Conservation (phyloP, 805 yeast species). For the Ogataea sp. region DNA sequence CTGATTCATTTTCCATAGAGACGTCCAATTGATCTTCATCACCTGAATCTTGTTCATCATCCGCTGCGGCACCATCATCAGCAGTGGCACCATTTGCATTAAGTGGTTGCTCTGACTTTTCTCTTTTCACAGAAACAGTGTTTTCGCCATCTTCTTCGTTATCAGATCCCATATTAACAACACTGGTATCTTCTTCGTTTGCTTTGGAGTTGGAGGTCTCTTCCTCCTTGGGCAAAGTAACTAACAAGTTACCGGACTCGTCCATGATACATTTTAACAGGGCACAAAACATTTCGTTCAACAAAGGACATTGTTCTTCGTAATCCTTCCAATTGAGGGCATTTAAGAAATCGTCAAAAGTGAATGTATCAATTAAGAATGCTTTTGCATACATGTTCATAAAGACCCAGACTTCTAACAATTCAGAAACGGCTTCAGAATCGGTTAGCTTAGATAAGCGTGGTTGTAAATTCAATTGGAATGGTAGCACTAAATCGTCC, state of each 20-base stretch:
- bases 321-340: conserved; percentile 43
- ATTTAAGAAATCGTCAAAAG: conserved; percentile 70
- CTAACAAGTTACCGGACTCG: conserved; percentile 23
- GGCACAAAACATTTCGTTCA: conserved; percentile 65
- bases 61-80: conserved; percentile 17
- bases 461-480: conserved; percentile 19
- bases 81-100: conserved; percentile 15
- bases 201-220: conserved; percentile 16
- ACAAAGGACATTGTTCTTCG: conserved; percentile 38
- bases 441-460: conserved; percentile 14
- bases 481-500: conserved; percentile 26
- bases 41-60: conserved; percentile 14
- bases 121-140: conserved; percentile 3
- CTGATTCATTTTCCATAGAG: conserved; percentile 16
- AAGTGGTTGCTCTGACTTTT: conserved; percentile 9
- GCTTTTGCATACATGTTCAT: conserved; percentile 62
- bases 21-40: conserved; percentile 16
- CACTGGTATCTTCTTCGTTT: conserved; percentile 14
- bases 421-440: conserved; percentile 26
- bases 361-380: conserved; percentile 58
- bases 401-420: conserved; percentile 69
- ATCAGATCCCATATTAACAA: background rate
- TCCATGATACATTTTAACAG: conserved; percentile 47
- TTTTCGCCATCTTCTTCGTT: conserved; percentile 8
- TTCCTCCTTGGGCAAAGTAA: conserved; percentile 17